A percentile compares a stretch with the other conserved stretches of the same genome.
These are phyloP conservation scores for Plasmopara viticola DNA, from an alignment of 352 stramenopile species.

Conservation along the genomic window DNA sequence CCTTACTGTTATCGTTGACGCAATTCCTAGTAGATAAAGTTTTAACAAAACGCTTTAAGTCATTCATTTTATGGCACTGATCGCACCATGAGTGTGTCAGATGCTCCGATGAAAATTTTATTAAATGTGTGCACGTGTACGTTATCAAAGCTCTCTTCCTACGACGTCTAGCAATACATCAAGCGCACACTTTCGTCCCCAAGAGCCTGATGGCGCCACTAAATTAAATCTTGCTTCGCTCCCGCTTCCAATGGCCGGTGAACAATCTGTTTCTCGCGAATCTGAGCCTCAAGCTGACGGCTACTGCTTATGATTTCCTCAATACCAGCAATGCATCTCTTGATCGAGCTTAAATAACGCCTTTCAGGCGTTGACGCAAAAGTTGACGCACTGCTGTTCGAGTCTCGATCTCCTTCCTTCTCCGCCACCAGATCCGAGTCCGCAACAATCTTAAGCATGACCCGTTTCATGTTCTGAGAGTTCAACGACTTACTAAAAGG, in stretches of 20 bases:
- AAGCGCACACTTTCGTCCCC: constrained; percentile 3
- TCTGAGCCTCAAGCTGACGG: constrained; percentile 14
- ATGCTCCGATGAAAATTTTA: too few species aligned
- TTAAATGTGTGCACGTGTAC: too few species aligned
- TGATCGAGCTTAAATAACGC: constrained; percentile 25
- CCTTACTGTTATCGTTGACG: not conserved
- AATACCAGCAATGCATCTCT: constrained; percentile 24
- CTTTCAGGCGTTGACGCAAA: constrained; percentile 22
- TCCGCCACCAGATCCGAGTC: constrained; percentile 12
- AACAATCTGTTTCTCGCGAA: constrained; percentile 20
- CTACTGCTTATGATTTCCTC: constrained; percentile 27
- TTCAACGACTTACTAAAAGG: constrained; percentile 16
- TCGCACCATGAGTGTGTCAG: too few species aligned
- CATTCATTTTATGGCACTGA: not conserved
- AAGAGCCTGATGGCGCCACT: not conserved
- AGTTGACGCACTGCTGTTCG: constrained; percentile 18
- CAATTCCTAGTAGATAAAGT: not conserved
- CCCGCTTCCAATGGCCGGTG: constrained; percentile 1
- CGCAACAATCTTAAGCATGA: constrained; percentile 10
- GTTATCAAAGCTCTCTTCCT: too few species aligned
- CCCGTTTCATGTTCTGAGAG: constrained; percentile 17
- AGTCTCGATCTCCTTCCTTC: constrained; percentile 20
- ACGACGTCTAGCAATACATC: not conserved
- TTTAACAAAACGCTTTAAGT: not conserved
- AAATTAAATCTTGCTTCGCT: constrained; percentile 7